Evolutionary conservation across 1,284 basidiomycete genomes (phyloP).

Genomic region (Rhodotorula sp.): DNA sequence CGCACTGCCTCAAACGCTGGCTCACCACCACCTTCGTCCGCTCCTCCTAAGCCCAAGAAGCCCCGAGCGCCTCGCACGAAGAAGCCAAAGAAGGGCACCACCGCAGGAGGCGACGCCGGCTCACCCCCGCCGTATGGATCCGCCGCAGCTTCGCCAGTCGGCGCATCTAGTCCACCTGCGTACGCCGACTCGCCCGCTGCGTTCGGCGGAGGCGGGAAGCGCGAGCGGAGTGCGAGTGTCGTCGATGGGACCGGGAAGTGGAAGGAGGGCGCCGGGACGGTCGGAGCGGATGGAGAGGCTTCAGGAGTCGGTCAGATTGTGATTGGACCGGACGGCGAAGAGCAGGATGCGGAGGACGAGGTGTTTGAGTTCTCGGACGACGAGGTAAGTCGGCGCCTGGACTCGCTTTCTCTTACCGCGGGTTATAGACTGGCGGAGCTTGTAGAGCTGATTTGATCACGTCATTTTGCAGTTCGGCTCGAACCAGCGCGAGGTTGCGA

Average conservation of each 20-base stretch:
- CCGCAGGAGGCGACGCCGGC: background rate
- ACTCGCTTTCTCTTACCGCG: background rate
- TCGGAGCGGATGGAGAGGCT: background rate
- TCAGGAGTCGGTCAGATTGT: conserved; percentile 38
- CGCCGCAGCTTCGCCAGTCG: background rate
- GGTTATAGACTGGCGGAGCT: background rate
- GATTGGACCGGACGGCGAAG: conserved; percentile 39
- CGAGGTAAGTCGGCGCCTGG: conserved; percentile 40
- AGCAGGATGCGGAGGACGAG: conserved; percentile 48
- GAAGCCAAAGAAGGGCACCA: conserved; percentile 5
- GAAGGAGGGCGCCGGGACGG: conserved; percentile 7
- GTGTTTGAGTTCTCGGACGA: conserved; percentile 45
- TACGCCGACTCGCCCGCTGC: background rate
- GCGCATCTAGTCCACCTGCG: background rate
- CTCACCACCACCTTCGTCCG: conserved; percentile 16
- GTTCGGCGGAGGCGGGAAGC: background rate
- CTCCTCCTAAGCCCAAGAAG: conserved; percentile 4
- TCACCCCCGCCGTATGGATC: conserved; percentile 1
- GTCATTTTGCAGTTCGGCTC: conserved; percentile 18
- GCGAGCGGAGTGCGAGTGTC: conserved; percentile 27
- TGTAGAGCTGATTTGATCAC: background rate
- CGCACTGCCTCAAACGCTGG: conserved; percentile 15
- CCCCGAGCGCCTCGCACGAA: background rate
- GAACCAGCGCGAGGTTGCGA: conserved; percentile 30
- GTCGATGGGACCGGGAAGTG: conserved; percentile 1